Evolutionary conservation across 192 early-diverging fungal species (phyloP).

Genomic region (Gamsiella multidivaricata): DNA sequence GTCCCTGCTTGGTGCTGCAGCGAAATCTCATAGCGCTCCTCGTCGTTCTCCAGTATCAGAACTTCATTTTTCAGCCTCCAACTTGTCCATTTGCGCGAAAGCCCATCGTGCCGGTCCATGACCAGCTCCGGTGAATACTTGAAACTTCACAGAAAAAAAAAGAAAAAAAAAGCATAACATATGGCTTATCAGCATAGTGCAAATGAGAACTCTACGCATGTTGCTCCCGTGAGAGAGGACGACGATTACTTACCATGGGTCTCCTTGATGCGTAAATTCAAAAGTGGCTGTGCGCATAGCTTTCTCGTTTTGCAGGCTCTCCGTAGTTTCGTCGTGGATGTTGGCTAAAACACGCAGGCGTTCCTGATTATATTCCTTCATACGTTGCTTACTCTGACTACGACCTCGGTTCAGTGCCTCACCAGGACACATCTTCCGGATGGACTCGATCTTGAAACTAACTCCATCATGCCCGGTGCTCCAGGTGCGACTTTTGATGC

Average conservation of each 20-base stretch:
- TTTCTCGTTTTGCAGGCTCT: conserved; percentile 36
- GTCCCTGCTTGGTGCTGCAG: conserved; percentile 44
- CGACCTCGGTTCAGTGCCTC: conserved; percentile 56
- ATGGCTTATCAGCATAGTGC: not conserved
- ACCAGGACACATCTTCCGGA: conserved; percentile 63
- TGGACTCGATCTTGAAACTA: conserved; percentile 71
- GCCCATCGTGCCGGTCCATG: conserved; percentile 51
- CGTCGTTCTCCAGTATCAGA: conserved; percentile 56
- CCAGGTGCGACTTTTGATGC: conserved; percentile 74
- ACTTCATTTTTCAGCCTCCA: conserved; percentile 52
- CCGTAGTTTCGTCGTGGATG: conserved; percentile 44
- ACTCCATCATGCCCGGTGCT: conserved; percentile 78
- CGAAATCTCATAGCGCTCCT: conserved; percentile 55
- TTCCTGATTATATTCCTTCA: conserved; percentile 44
- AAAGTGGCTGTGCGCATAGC: conserved; percentile 58
- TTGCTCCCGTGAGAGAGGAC: not conserved
- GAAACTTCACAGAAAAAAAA: conserved; percentile 46
- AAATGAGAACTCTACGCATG: not conserved
- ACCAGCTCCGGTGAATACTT: conserved; percentile 66
- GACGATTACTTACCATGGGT: conserved; percentile 60
- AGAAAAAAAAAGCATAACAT: not conserved
- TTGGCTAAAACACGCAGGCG: conserved; percentile 50
- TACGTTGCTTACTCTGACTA: conserved; percentile 55
- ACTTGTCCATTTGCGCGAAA: conserved; percentile 50
- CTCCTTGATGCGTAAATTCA: conserved; percentile 66